These are phyloP conservation scores for Aspergillus chevalieri DNA, from an alignment of 2,329 filamentous ascomycete species.

Conservation along the genomic window DNA sequence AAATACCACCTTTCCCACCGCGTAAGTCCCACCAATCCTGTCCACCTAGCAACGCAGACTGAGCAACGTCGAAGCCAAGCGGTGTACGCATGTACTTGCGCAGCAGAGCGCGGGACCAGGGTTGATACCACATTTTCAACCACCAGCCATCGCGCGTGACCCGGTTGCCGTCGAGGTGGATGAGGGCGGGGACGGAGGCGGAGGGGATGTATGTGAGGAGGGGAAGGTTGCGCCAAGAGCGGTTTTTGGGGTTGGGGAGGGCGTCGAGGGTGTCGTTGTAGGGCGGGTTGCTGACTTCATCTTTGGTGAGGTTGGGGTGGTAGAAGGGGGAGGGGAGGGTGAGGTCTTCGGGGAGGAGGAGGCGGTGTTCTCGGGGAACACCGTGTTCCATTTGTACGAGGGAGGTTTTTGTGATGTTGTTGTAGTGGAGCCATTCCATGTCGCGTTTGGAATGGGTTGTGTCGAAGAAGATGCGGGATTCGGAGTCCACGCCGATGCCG, in stretches of 20 bases:
- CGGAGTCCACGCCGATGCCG: conserved; percentile 49
- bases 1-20: conserved; percentile 49
- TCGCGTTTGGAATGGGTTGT: conserved; percentile 35
- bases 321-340: conserved; percentile 28
- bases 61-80: conserved; percentile 37
- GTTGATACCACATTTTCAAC: conserved; percentile 46
- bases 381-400: conserved; percentile 29
- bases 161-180: conserved; percentile 36
- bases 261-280: conserved; percentile 37
- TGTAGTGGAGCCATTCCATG: conserved; percentile 37
- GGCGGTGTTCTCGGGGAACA: conserved; percentile 32
- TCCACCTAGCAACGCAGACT: conserved; percentile 41
- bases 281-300: conserved; percentile 23
- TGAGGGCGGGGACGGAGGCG: conserved; percentile 40
- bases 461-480: conserved; percentile 46
- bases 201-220: conserved; percentile 46
- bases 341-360: conserved; percentile 35
- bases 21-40: conserved; percentile 45
- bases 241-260: conserved; percentile 34
- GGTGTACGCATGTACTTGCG: conserved; percentile 44
- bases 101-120: conserved; percentile 44
- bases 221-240: conserved; percentile 38
- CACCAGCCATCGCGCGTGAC: conserved; percentile 33
- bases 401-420: conserved; percentile 32
- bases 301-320: conserved; percentile 21